Percentiles rank a stretch among this genome's conserved stretches.
Conservation (phyloP, 176 grass and related monocot species). For the Areca catechu region DNA sequence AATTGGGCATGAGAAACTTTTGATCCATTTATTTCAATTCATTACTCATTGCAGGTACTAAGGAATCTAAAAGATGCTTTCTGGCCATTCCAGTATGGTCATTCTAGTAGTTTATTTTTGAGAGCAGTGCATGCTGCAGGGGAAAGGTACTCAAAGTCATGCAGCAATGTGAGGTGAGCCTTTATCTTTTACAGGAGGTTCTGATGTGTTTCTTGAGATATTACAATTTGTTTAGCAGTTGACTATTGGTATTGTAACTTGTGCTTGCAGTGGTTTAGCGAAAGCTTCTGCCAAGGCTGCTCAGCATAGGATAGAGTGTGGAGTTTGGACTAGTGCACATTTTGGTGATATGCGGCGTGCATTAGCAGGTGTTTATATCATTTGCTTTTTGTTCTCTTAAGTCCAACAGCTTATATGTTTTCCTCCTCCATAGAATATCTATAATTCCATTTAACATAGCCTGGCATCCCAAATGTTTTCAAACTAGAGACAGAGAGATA, state of each 20-base stretch:
- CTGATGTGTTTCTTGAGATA: not conserved
- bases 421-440: not conserved
- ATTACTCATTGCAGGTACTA: conserved; percentile 49
- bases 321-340: conserved; percentile 68
- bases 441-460: not conserved
- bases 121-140: conserved; percentile 51
- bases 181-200: not conserved
- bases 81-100: conserved; percentile 77
- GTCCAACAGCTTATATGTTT: not conserved
- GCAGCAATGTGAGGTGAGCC: conserved; percentile 50
- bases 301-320: conserved; percentile 77
- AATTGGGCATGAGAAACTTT: no score
- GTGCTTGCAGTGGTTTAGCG: conserved; percentile 51
- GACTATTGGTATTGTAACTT: conserved; percentile 6
- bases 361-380: conserved; percentile 45
- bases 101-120: conserved; percentile 65
- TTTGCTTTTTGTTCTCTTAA: not conserved
- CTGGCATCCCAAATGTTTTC: not conserved
- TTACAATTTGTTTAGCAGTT: not conserved
- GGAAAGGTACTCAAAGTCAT: conserved; percentile 22
- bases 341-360: conserved; percentile 92
- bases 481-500: not conserved
- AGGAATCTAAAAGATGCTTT: conserved; percentile 68
- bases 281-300: conserved; percentile 87
- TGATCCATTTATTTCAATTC: not conserved